Evolutionary conservation across 2,329 filamentous ascomycete species (phyloP).

Genomic region (Ilyonectria mors-panacis): DNA sequence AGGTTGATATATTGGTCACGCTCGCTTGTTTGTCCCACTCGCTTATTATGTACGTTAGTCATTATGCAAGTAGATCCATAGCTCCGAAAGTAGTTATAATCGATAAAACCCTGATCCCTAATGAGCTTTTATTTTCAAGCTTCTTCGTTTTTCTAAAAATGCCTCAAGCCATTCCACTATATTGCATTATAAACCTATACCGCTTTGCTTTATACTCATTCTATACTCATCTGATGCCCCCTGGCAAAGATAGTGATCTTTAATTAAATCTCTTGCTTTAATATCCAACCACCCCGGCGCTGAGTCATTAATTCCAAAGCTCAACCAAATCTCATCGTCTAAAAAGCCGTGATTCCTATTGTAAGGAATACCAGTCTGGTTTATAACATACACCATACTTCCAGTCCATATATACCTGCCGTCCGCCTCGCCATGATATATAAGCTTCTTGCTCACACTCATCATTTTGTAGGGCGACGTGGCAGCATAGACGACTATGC

Average conservation of each 20-base stretch:
- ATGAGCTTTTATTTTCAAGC: no score
- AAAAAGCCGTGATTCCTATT: slow-evolving; percentile 39
- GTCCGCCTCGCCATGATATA: slow-evolving; percentile 42
- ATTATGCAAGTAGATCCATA: no score
- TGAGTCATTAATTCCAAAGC: slow-evolving; percentile 42
- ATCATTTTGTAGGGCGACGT: slow-evolving; percentile 39
- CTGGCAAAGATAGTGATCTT: slow-evolving; percentile 42
- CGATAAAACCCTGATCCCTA: no score
- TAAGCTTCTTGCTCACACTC: slow-evolving; percentile 45
- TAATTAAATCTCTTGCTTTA: slow-evolving; percentile 38
- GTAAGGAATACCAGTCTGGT: slow-evolving; percentile 33
- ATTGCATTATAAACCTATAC: no score
- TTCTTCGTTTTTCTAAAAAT: no score
- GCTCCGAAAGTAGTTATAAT: no score
- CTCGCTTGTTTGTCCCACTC: no score
- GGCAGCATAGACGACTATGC: slow-evolving; percentile 40
- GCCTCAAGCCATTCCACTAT: no score
- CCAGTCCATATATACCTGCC: slow-evolving; percentile 43
- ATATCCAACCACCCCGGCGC: slow-evolving; percentile 42
- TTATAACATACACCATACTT: slow-evolving; percentile 43
- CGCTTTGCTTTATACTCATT: no score
- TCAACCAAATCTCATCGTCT: slow-evolving; percentile 42
- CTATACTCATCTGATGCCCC: slow-evolving; percentile 32
- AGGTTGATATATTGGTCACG: background rate
- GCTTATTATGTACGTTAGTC: no score